These are phyloP conservation scores for Clavispora santaluciae DNA, from an alignment of 805 yeast genomes.

Conservation along the genomic window DNA sequence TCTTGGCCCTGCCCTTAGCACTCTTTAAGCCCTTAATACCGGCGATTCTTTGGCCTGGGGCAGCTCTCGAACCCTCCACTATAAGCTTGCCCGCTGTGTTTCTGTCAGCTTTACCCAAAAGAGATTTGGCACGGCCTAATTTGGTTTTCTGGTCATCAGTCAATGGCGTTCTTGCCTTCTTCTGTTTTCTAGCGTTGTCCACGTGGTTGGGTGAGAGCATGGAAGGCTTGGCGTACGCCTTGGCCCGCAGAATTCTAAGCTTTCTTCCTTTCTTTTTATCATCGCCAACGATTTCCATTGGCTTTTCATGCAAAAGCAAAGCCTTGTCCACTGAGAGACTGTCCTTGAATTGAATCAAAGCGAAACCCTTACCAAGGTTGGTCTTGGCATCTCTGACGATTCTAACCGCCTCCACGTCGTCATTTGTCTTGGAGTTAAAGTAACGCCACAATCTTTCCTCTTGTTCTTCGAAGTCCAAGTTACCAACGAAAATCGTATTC, in stretches of 20 bases:
- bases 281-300: conserved; percentile 21
- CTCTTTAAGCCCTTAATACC: conserved; percentile 59
- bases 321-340: conserved; percentile 74
- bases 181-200: conserved; percentile 27
- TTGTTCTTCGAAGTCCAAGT: conserved; percentile 84
- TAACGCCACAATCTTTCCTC: conserved; percentile 88
- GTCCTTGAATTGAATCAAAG: conserved; percentile 86
- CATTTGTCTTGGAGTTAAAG: conserved; percentile 46
- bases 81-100: conserved; percentile 56
- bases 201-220: conserved; percentile 40
- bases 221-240: conserved; percentile 37
- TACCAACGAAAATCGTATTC: conserved; percentile 86
- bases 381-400: conserved; percentile 89
- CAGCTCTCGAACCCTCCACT: conserved; percentile 77
- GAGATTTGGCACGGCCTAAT: conserved; percentile 72
- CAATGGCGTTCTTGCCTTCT: conserved; percentile 28
- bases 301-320: conserved; percentile 67
- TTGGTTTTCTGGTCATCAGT: conserved; percentile 68
- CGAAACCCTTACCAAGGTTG: conserved; percentile 95
- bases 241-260: conserved; percentile 68
- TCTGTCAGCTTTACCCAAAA: conserved; percentile 77
- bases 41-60: conserved; percentile 55
- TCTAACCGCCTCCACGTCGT: conserved; percentile 80
- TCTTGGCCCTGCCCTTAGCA: conserved; percentile 39
- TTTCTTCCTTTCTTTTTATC: conserved; percentile 44